Base-by-base conservation (phyloP, 2,329 filamentous ascomycete genomes). In the Curvularia spicifera region DNA sequence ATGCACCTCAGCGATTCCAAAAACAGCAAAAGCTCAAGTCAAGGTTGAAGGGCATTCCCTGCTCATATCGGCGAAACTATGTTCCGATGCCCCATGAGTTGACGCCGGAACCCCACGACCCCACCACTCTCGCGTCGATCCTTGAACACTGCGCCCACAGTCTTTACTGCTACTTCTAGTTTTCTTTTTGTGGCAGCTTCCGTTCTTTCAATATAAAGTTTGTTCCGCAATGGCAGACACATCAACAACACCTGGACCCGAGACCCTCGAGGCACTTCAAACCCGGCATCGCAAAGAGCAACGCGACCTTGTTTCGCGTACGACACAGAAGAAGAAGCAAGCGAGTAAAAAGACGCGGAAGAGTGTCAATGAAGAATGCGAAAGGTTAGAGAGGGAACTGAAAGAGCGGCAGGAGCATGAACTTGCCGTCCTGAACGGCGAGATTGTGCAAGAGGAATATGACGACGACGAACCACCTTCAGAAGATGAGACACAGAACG, bases 311-410 rank as follows among this genome's bases (percentile, higher is more conserved):
- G 91, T 96, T 76, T 85, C 87, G 50, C 88, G 89, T 59, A 88
- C 96, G 71, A 97, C 91, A 5, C 93, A 90, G 79, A 98, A 97
- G 84, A 99, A 97, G 83, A 98, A 97, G 82, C 89, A 91, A 67
- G 93, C 95, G 15, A 96, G 90, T 46, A 99, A 98, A 80, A 89
- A 88, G 77, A 87, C 86, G 8, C 82, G 86, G 49, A 87, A 83
- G 64, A 79, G 78, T 35, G 78, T 84, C 40, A 87, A 87, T 62
- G 86, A 88, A 64, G 86, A 89, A 70, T 88, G 86, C 71, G 85
- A 85, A 20, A 74, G 78, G 26, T 77, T 87, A 37, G 85, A 88
- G 65, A 74, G 76, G 39, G 84, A 87, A 56, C 74, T 87, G 40
- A 81, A 81, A 53, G 83, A 85, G 56, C 78, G 76, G 58, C 86